A percentile compares a stretch with the other conserved stretches of the same genome.
phyloP scores from a whole-genome alignment of 2,329 filamentous ascomycete species.

The Fonsecaea monophora region DNA sequence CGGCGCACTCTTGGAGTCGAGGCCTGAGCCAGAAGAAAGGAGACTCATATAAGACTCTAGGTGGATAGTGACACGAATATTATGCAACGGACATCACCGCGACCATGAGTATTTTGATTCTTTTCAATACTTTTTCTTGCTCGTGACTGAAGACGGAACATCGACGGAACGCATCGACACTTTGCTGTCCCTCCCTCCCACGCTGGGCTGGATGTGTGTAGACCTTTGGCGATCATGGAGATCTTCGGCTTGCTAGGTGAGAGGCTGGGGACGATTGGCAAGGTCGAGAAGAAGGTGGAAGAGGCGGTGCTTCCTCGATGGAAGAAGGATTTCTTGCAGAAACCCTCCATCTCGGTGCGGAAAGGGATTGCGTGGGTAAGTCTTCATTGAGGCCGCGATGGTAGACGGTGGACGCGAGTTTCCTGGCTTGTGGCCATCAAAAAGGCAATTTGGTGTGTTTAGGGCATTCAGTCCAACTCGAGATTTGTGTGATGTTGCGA shows the following conservation, averaged over 20 bases:
- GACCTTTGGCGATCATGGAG: conserved; percentile 27
- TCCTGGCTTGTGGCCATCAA: background rate
- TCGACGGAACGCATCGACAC: background rate
- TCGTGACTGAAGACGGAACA: background rate
- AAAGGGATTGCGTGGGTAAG: conserved; percentile 39
- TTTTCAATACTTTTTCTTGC: background rate
- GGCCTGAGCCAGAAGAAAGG: background rate
- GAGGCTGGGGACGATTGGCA: conserved; percentile 35
- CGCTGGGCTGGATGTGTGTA: background rate
- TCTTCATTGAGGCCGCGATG: background rate
- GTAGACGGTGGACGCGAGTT: background rate
- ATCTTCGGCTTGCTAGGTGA: conserved; percentile 39
- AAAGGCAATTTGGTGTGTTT: background rate
- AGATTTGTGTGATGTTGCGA: background rate
- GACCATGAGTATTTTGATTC: background rate
- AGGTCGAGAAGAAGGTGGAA: background rate
- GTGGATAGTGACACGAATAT: background rate
- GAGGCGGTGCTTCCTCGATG: conserved; percentile 28
- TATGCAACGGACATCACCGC: conserved; percentile 8
- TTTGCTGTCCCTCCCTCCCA: background rate
- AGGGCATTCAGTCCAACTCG: background rate
- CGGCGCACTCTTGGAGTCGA: background rate
- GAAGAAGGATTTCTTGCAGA: conserved; percentile 37
- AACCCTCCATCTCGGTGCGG: conserved; percentile 37
- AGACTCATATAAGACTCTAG: background rate